Conservation (phyloP, 2,329 filamentous ascomycete genomes). For the Fusarium redolens region DNA sequence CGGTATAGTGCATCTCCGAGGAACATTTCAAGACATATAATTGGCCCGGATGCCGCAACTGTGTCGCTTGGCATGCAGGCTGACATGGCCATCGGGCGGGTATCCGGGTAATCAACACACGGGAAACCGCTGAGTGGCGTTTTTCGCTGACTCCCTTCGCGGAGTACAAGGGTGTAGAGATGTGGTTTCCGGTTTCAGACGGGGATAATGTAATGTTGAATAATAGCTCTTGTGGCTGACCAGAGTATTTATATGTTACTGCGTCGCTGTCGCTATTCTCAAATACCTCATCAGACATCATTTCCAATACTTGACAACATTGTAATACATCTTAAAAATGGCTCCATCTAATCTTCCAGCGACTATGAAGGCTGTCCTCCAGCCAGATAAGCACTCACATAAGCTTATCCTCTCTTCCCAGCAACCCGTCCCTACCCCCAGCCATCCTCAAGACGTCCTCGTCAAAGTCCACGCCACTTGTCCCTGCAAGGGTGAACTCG, state of each 20-base stretch:
- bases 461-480: slow-evolving; percentile 50
- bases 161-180: too few relatives aligned
- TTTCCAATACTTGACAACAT: neutral
- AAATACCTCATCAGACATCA: rapidly evolving
- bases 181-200: neutral
- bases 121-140: neutral
- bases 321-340: neutral
- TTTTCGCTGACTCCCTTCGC: neutral
- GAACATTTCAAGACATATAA: rapidly evolving
- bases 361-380: slow-evolving; percentile 29
- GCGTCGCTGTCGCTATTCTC: rapidly evolving
- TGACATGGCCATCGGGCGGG: neutral
- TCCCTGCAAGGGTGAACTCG: slow-evolving; percentile 48
- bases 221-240: rapidly evolving
- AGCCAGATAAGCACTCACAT: slow-evolving; percentile 28
- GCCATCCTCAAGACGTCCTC: slow-evolving; percentile 44
- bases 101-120: neutral
- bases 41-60: neutral
- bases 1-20: neutral
- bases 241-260: rapidly evolving
- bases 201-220: rapidly evolving
- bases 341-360: neutral
- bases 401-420: slow-evolving; percentile 16
- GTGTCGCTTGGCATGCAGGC: neutral
- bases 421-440: slow-evolving; percentile 30